Evolutionary conservation across 768 basidiomycete species (phyloP).

Genomic region (Serendipita sp.): DNA sequence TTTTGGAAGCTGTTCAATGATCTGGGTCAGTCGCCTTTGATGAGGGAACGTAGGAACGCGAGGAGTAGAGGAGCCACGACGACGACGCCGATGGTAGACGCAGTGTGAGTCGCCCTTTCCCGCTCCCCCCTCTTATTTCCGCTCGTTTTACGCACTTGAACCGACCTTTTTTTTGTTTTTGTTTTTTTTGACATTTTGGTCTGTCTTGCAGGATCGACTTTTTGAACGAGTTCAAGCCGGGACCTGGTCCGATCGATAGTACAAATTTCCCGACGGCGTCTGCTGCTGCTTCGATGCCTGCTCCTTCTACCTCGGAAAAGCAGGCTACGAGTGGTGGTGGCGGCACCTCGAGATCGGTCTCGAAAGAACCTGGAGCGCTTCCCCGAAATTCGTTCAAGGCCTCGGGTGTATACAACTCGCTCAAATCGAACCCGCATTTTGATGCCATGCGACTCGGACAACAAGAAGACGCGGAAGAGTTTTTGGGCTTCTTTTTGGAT

Average conservation of each 20-base stretch:
- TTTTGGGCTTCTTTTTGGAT: constrained; percentile 92
- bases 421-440: constrained; percentile 87
- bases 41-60: not conserved
- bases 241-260: not conserved
- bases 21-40: constrained; percentile 33
- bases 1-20: constrained; percentile 67
- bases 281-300: constrained; percentile 21
- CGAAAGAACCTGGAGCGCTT: constrained; percentile 5
- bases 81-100: constrained; percentile 20
- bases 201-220: constrained; percentile 14
- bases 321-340: constrained; percentile 23
- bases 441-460: constrained; percentile 88
- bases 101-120: constrained; percentile 21
- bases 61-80: not conserved
- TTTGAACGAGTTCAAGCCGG: constrained; percentile 21
- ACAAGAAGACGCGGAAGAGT: constrained; percentile 98
- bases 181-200: not conserved
- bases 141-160: too few species aligned
- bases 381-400: constrained; percentile 63
- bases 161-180: not conserved
- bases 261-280: constrained; percentile 10
- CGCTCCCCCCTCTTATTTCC: not conserved
- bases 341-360: not conserved
- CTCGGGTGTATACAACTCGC: constrained; percentile 73
- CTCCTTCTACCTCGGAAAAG: constrained; percentile 15